Base-by-base conservation (phyloP, 2,329 filamentous ascomycete genomes). In the Immersiporthe knoxdaviesiana region DNA sequence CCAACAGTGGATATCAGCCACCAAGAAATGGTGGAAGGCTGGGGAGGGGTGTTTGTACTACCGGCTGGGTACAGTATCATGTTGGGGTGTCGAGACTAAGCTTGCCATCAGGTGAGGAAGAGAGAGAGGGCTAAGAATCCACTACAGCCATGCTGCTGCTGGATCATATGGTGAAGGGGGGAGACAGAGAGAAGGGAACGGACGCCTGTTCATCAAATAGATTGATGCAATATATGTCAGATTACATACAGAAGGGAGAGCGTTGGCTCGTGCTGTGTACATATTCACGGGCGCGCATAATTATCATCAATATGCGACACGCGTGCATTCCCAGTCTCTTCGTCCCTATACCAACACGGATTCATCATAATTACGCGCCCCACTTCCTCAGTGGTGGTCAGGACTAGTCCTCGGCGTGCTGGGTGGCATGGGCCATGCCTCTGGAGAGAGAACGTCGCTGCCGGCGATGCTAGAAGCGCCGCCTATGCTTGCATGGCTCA, bases 391-490 rank as follows among this genome's bases (percentile, higher is more conserved):
- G 54, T 66, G 56, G 24, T 18, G 65, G 44, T 61, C 65, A 18
- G 65, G 65, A 47, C 39, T 66, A 6, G 27, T 30, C 21, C 54
- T 60, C 54, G 65, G 65, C 39, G 65, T 66, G 27, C 27, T 24
- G 11, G 65, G 65, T 35, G 65, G 65, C 18, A 56, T 37, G 10
- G 65, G 65, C 65, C 65, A 66, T 10, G 65, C 65, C 18, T 66
- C 65, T n/a, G 65, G 65, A 18, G 54, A 59, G 54, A 66, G 32
- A 3, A 50, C 54, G 32, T 66, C 65, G 18, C 65, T 66, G 30
- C 65, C 59, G 27, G 56, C 65, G 24, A 66, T 27, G 44, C 65
- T 66, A 14, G 65, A 54, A 18, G 24, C 56, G 10, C 41, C 56
- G 10, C 30, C 58, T 10, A 52, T 37, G 44, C 65, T 66, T 14